These are phyloP conservation scores for Leishmania arabica DNA, from an alignment of 208 protist species.

Conservation along the genomic window DNA sequence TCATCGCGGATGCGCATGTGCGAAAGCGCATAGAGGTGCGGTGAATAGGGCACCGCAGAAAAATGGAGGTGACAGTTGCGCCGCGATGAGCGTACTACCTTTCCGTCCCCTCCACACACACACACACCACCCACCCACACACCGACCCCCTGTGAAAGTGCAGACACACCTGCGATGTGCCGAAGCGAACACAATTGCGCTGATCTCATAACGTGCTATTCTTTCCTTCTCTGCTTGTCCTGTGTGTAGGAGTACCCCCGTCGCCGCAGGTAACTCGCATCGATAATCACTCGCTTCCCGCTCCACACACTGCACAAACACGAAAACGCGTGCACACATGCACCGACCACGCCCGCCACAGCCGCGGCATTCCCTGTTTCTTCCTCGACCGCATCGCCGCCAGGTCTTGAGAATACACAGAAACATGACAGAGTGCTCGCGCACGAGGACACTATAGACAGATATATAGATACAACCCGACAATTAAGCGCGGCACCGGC, in stretches of 20 bases:
- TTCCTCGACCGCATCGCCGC: not conserved
- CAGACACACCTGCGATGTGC: not conserved
- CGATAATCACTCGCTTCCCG: not conserved
- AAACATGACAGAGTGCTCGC: not conserved
- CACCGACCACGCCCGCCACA: not conserved
- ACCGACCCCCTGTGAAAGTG: not conserved
- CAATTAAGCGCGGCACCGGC: not conserved
- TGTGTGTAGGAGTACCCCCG: not conserved
- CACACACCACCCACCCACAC: no score
- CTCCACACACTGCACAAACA: not conserved
- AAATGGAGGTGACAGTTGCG: no score
- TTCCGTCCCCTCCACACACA: not conserved
- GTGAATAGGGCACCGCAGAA: not conserved
- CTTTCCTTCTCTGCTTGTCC: not conserved
- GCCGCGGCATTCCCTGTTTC: not conserved
- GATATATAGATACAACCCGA: no score
- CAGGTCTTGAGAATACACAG: not conserved
- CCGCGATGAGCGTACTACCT: not conserved
- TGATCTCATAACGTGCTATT: not conserved
- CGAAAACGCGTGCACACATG: not conserved
- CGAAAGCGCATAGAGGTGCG: not conserved
- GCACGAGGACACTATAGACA: not conserved
- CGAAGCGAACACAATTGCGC: not conserved
- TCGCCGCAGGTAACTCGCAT: not conserved
- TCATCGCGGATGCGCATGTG: not conserved